Evolutionary conservation across 371 early-diverging fungal species (phyloP).

Genomic region (Mortierella sp.): DNA sequence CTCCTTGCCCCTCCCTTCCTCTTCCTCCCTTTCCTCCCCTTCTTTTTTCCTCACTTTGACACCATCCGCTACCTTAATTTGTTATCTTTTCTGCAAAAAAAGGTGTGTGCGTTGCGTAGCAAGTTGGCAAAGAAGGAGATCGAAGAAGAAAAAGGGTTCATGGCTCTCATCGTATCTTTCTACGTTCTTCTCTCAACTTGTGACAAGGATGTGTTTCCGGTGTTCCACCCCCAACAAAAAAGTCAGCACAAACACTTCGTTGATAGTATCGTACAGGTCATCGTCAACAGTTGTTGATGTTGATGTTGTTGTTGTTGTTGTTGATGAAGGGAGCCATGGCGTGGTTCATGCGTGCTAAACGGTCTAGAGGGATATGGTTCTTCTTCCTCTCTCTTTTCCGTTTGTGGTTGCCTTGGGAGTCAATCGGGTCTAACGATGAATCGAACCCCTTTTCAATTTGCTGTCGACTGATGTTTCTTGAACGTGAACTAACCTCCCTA

Average conservation of each 20-base stretch:
- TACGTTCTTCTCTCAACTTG: not conserved
- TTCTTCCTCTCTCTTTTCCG: not conserved
- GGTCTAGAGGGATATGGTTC: not conserved
- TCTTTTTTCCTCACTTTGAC: not conserved
- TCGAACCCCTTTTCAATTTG: not conserved
- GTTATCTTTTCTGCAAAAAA: not conserved
- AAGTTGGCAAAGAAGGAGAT: not conserved
- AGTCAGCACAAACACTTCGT: not conserved
- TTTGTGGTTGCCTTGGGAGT: not conserved
- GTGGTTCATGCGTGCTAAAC: constrained; percentile 12
- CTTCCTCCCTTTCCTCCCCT: not conserved
- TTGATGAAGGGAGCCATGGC: not conserved
- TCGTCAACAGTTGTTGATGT: not conserved
- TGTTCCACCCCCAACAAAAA: constrained; percentile 7
- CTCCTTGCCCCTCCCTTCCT: not conserved
- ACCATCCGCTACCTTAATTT: constrained; percentile 1
- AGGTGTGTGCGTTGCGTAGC: not conserved
- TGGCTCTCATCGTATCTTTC: not conserved
- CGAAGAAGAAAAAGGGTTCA: constrained; percentile 1
- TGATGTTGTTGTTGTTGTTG: too few relatives aligned
- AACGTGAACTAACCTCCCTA: not conserved
- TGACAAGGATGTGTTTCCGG: not conserved
- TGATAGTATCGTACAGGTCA: too few relatives aligned
- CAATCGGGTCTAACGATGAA: not conserved
- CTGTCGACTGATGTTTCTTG: not conserved